Evolutionary conservation across 805 yeast genomes (phyloP).

Genomic region (Ogataea minuta): DNA sequence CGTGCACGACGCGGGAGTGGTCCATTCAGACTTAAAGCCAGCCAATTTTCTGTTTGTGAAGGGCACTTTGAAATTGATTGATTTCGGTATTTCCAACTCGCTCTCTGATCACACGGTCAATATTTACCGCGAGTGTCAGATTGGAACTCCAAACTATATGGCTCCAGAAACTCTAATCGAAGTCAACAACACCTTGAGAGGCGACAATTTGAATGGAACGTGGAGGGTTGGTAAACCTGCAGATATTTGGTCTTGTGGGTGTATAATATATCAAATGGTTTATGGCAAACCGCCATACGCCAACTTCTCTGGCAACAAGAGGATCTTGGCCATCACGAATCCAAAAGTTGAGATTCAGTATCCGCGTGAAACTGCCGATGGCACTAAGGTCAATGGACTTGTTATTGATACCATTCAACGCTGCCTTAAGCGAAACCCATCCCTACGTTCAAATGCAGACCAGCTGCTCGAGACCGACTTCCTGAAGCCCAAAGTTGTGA

Average conservation of each 20-base stretch:
- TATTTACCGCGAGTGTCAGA: conserved; percentile 83
- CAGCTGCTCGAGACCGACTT: conserved; percentile 63
- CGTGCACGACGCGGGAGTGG: conserved; percentile 85
- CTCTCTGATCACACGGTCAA: conserved; percentile 91
- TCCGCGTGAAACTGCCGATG: conserved; percentile 42
- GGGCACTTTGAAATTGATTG: conserved; percentile 84
- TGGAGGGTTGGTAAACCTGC: conserved; percentile 92
- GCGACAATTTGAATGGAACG: conserved; percentile 34
- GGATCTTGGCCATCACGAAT: conserved; percentile 82
- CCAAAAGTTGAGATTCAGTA: conserved; percentile 71
- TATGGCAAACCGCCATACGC: conserved; percentile 94
- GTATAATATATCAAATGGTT: conserved; percentile 92
- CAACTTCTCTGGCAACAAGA: conserved; percentile 66
- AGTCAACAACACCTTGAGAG: conserved; percentile 35
- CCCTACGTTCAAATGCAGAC: conserved; percentile 59
- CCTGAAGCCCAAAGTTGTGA: conserved; percentile 70
- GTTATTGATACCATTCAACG: conserved; percentile 68
- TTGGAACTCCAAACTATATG: conserved; percentile 97
- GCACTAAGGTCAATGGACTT: conserved; percentile 26
- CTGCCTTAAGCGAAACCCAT: conserved; percentile 73
- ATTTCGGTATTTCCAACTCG: conserved; percentile 94
- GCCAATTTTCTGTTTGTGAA: conserved; percentile 76
- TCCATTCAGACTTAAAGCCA: conserved; percentile 51
- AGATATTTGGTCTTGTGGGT: conserved; percentile 98
- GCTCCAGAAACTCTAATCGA: conserved; percentile 93